Evolutionary conservation across 352 stramenopile genomes (phyloP).

Genomic region (Pseudoperonospora humuli): DNA sequence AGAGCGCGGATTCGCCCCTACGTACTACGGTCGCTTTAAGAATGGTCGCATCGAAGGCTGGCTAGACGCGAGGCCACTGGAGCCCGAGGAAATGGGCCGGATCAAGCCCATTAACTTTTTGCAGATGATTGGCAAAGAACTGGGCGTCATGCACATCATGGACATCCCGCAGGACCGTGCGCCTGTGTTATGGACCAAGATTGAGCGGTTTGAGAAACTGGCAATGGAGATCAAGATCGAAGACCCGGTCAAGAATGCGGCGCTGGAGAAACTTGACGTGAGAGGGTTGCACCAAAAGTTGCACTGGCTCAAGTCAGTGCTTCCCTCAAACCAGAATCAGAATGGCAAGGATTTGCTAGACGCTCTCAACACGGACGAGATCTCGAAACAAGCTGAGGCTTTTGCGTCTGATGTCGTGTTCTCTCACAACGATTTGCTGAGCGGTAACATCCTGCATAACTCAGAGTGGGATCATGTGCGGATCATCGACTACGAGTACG

Average conservation of each 20-base stretch:
- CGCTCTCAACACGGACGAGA: constrained; percentile 46
- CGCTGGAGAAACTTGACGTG: constrained; percentile 59
- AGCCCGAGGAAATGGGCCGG: constrained; percentile 85
- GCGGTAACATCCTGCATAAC: constrained; percentile 79
- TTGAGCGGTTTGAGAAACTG: constrained; percentile 75
- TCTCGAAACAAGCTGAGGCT: constrained; percentile 62
- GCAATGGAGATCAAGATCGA: constrained; percentile 51
- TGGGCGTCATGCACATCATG: constrained; percentile 86
- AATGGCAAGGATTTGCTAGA: constrained; percentile 52
- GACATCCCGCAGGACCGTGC: constrained; percentile 52
- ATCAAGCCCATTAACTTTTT: constrained; percentile 72
- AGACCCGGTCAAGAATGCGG: constrained; percentile 48
- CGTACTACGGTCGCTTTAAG: constrained; percentile 86
- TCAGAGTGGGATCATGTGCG: constrained; percentile 75
- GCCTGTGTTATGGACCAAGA: constrained; percentile 74
- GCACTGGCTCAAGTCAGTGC: constrained; percentile 73
- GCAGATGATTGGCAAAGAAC: constrained; percentile 78
- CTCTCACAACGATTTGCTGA: constrained; percentile 92
- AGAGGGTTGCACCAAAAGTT: constrained; percentile 51
- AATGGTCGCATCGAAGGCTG: constrained; percentile 91
- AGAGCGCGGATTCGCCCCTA: constrained; percentile 77
- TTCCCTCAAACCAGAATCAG: constrained; percentile 65
- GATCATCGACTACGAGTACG: constrained; percentile 95
- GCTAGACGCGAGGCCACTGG: constrained; percentile 70
- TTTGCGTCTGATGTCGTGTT: constrained; percentile 85